Percentiles rank a stretch among this genome's conserved stretches.
phyloP scores from a whole-genome alignment of 305 asterid genomes.

The Solanum hybrid region DNA sequence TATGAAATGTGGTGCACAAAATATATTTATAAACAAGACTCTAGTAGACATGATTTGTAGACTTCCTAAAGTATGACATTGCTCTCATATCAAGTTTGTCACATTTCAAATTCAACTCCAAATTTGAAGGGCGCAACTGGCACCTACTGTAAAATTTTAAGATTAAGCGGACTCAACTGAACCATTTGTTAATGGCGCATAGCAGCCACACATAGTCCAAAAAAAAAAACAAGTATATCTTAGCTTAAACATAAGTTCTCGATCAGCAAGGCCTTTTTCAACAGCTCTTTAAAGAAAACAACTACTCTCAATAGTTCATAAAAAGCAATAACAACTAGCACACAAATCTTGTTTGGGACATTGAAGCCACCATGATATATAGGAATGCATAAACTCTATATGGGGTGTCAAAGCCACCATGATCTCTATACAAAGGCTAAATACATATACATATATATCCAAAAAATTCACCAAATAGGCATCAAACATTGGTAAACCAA shows the following conservation, averaged over 20 bases:
- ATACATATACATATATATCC: neutral
- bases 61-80: neutral
- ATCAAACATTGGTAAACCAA: neutral
- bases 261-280: neutral
- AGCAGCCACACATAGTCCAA: too few relatives aligned
- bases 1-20: neutral
- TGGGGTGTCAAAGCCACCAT: neutral
- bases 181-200: neutral
- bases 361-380: neutral
- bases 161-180: neutral
- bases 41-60: neutral
- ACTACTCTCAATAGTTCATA: neutral
- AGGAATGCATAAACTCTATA: neutral
- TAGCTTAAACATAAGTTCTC: neutral
- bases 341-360: neutral
- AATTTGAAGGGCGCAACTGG: neutral
- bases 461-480: neutral
- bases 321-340: neutral
- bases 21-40: neutral
- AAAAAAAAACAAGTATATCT: neutral
- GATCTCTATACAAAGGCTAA: neutral
- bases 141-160: too few relatives aligned
- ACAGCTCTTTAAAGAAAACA: neutral
- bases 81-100: neutral
- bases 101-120: neutral